phyloP scores from a whole-genome alignment of 2,329 filamentous ascomycete genomes.

The Talaromyces sp. region DNA sequence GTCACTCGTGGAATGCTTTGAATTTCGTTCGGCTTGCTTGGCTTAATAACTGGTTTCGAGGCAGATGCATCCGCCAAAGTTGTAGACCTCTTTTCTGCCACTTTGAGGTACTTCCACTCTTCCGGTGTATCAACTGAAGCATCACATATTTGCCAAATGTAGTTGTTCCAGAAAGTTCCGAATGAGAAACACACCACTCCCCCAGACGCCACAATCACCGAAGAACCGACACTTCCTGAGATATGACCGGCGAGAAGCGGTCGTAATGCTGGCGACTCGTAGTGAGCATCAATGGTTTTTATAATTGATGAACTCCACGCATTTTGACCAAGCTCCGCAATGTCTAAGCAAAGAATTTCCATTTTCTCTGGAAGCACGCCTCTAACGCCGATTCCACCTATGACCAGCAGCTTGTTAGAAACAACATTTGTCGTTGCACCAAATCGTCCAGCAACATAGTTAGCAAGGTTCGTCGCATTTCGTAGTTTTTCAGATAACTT shows the following conservation, averaged over 20 bases:
- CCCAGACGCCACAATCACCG: conserved; percentile 68
- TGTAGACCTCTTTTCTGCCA: conserved; percentile 22
- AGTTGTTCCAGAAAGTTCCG: conserved; percentile 78
- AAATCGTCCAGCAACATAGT: conserved; percentile 44
- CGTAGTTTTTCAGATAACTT: conserved; percentile 30
- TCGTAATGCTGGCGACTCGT: conserved; percentile 41
- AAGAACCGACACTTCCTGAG: conserved; percentile 48
- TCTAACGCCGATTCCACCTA: conserved; percentile 51
- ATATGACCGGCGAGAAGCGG: conserved; percentile 73
- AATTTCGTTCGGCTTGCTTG: conserved; percentile 18
- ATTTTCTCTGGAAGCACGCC: conserved; percentile 44
- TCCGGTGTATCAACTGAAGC: conserved; percentile 27
- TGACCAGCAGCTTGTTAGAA: conserved; percentile 48
- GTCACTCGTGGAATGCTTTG: conserved; percentile 52
- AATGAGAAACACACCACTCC: conserved; percentile 90
- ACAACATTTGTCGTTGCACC: conserved; percentile 53
- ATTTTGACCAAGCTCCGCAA: conserved; percentile 14
- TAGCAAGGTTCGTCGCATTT: conserved; percentile 29
- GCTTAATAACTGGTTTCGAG: conserved; percentile 21
- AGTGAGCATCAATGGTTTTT: conserved; percentile 15
- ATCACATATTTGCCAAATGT: conserved; percentile 52
- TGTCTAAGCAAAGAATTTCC: conserved; percentile 53
- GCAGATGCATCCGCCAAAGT: conserved; percentile 10
- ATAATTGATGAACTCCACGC: conserved; percentile 8
- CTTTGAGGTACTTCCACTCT: conserved; percentile 35